Base-by-base conservation (phyloP, 139 green algal species). In the Tetradesmus obliquus region DNA sequence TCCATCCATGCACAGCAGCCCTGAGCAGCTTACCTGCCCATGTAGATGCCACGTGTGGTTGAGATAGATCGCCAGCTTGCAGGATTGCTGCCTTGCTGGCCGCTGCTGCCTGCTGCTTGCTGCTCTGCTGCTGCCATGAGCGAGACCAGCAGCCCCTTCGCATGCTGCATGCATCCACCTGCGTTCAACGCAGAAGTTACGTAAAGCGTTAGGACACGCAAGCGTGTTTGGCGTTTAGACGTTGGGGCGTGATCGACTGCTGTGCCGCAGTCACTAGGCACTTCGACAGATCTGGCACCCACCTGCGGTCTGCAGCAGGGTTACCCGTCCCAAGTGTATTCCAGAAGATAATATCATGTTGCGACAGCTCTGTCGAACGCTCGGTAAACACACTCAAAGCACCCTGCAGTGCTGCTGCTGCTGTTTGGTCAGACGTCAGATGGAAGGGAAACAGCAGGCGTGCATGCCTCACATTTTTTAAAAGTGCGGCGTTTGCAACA, bases 111-210 rank as follows among this genome's bases (percentile, higher is more conserved):
- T 51, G 32, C 53, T 13, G 51, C 54, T 82, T 10, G 24, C 85
- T 53, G 45, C 60, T 82, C 24, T 17, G 66, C 62, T 62, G 62
- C 85, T 82, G 62, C 45, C 82, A 76, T 17, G 3, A 89, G 62
- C 45, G 76, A 15, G 8, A n/a, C 62, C 45, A 89, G 66, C 62
- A 89, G 32, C 45, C 85, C 51, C 17, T 57, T 32, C 0, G 62
- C 85, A 82, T 89, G 85, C 85, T 89, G 85, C 85, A 89, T 45
- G 62, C 62, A 89, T 17, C 85, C 85, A n/a, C 85, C 85, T 89
- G 62, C 15, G 82, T 32, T 54, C n/a, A 55, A 82, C 54, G 1
- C n/a, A 51, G 1, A 22, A 55, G 24, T 5, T 82, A 5, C 24
- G 71, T 51, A 10, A 3, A 4, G n/a, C 3, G 15, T 5, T 20